phyloP scores from a whole-genome alignment of 2,329 filamentous ascomycete species.

The Arthrobotrys iridis region DNA sequence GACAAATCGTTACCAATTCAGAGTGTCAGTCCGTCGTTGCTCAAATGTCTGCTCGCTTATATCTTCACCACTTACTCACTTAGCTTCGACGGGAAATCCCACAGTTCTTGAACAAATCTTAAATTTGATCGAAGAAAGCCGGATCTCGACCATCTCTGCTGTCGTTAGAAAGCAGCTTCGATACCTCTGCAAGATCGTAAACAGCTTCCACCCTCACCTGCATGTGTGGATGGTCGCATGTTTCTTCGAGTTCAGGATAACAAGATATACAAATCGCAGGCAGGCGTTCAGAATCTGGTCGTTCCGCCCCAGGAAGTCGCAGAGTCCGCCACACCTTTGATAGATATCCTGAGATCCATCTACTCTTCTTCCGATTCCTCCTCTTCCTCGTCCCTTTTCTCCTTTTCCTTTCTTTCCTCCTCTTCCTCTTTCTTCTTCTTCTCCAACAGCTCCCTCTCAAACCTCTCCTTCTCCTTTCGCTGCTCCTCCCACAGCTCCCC shows the following conservation, averaged over 20 bases:
- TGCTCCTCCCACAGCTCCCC: conserved; percentile 44
- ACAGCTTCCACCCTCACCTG: too few relatives aligned
- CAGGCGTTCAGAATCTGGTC: background rate
- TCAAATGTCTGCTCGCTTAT: too few relatives aligned
- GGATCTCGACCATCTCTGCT: background rate
- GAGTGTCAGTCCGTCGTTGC: too few relatives aligned
- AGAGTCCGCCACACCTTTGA: background rate
- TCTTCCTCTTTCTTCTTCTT: conserved; percentile 54
- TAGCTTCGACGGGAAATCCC: background rate
- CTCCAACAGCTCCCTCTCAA: background rate
- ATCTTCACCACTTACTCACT: too few relatives aligned
- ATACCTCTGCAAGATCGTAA: too few relatives aligned
- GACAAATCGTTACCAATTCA: too few relatives aligned
- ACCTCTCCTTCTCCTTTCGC: background rate
- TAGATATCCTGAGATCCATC: background rate
- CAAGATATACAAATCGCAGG: too few relatives aligned
- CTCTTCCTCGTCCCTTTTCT: conserved; percentile 63
- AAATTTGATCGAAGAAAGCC: background rate
- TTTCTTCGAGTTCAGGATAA: too few relatives aligned
- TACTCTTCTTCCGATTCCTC: conserved; percentile 57
- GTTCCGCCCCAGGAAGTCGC: background rate
- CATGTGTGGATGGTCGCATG: background rate
- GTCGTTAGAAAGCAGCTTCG: too few relatives aligned
- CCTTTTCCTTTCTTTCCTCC: conserved; percentile 59
- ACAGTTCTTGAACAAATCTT: background rate